Base-by-base conservation (phyloP, 2,329 filamentous ascomycete species). In the Cladosporium austrohemisphaericum region DNA sequence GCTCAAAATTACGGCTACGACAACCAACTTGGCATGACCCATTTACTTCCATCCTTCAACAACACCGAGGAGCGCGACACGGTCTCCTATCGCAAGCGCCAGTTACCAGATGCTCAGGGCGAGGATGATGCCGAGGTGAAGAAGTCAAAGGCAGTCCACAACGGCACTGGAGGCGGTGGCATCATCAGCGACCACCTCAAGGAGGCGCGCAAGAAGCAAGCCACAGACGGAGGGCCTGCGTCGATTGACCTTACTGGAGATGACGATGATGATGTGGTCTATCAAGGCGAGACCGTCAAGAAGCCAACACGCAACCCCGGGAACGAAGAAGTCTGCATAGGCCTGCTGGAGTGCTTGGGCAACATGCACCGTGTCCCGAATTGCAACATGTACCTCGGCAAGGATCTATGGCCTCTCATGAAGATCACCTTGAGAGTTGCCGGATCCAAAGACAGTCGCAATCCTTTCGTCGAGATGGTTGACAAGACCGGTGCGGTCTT, bases 11-110 rank as follows among this genome's bases (percentile, higher is more conserved):
- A 57, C 53, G 41, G 51, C 47, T 16, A 54, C 57, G 16, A 37
- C 6, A 14, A 40, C 11, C 54, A 54, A 13, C 40, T 48, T 13
- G 78, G 80, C 20, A 76, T 81, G 57, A 75, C 77, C 8, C 70
- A 71, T 49, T 80, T 90, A 71, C 80, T 95, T 37, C 88, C 94
- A 66, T 79, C 81, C 25, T 75, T 90, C 64, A 88, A 91, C 64
- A 83, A 85, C 56, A 79, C 94, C 11, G 78, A 87, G 56, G 77
- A 84, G 44, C 85, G 90, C 20, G 72, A 74, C 59, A 72, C 62
- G 54, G 75, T 65, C 62, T 80, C 86, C 16, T 71, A 76, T 36
- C 43, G 43, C 22, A 92, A 92, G 69, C 82, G 83, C 44, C 90
- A 82, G 62, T 67, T 58, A 10, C 55, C 64, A 11, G 63, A 68